Percentiles rank a stretch among this genome's conserved stretches.
phyloP scores from a whole-genome alignment of 2,329 filamentous ascomycete species.

The Chaetothyriales sp. region DNA sequence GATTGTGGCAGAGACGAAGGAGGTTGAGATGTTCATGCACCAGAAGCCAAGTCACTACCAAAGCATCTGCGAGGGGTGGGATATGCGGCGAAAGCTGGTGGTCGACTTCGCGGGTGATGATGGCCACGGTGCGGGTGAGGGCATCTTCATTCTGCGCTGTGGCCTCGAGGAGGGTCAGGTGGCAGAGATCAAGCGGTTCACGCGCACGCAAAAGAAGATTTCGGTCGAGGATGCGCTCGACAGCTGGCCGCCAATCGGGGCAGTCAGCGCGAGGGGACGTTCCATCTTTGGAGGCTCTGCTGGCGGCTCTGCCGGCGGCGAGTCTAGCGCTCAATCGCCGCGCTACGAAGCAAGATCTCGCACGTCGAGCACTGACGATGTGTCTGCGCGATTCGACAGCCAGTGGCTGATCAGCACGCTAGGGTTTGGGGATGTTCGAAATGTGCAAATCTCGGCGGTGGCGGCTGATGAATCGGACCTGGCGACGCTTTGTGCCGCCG shows the following conservation, averaged over 20 bases:
- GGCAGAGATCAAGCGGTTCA: slow-evolving; percentile 43
- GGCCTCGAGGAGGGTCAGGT: slow-evolving; percentile 49
- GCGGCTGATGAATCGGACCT: slow-evolving; percentile 63
- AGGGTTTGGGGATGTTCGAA: slow-evolving; percentile 46
- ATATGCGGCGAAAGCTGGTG: slow-evolving; percentile 74
- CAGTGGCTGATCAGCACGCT: slow-evolving; percentile 56
- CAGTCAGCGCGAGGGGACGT: slow-evolving; percentile 15
- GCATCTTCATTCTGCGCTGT: slow-evolving; percentile 58
- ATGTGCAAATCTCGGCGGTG: slow-evolving; percentile 52
- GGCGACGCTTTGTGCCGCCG: slow-evolving; percentile 55
- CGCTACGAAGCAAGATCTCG: slow-evolving; percentile 22
- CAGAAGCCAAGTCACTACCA: slow-evolving; percentile 67
- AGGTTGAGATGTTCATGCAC: slow-evolving; percentile 63
- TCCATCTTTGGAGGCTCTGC: slow-evolving; percentile 39
- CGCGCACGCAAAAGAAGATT: slow-evolving; percentile 37
- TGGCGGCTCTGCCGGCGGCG: slow-evolving; percentile 6
- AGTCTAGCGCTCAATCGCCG: slow-evolving; percentile 19
- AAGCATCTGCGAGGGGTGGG: slow-evolving; percentile 69
- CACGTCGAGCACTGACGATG: slow-evolving; percentile 21
- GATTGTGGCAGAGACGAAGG: slow-evolving; percentile 59
- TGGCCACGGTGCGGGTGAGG: slow-evolving; percentile 61
- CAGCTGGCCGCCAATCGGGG: slow-evolving; percentile 16
- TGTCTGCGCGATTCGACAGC: slow-evolving; percentile 32
- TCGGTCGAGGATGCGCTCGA: slow-evolving; percentile 16
- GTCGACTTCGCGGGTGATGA: slow-evolving; percentile 83